A percentile compares a stretch with the other conserved stretches of the same genome.
These are phyloP conservation scores for Plantago elongata DNA, from an alignment of 257 asterid genomes.

Conservation along the genomic window DNA sequence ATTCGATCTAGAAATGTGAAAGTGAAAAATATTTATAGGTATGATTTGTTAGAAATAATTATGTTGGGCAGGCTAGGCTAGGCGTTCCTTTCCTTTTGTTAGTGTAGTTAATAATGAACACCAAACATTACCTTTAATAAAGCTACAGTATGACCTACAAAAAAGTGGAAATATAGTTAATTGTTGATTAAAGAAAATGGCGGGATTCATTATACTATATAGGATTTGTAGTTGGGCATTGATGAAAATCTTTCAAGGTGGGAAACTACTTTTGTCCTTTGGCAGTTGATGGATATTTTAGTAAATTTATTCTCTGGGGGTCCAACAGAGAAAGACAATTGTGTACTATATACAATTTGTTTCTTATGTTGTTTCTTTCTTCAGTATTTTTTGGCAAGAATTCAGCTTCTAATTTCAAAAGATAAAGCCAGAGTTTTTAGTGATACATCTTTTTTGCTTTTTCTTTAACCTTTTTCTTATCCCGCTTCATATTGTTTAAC, in stretches of 20 bases:
- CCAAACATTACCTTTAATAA: slow-evolving; percentile 21
- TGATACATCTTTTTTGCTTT: slow-evolving; percentile 11
- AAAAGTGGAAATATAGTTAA: slow-evolving; percentile 21
- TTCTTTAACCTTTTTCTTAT: not conserved
- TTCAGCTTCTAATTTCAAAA: slow-evolving; percentile 14
- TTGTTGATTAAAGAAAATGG: slow-evolving; percentile 3
- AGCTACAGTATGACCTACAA: slow-evolving; percentile 14
- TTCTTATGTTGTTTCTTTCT: not conserved
- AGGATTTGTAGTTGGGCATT: not conserved
- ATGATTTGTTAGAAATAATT: not conserved
- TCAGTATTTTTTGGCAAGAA: not conserved
- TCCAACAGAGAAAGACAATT: slow-evolving; percentile 1
- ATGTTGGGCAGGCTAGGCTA: no score
- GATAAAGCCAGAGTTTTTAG: slow-evolving; percentile 13
- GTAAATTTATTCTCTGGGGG: not conserved
- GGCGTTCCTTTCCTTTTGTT: slow-evolving; percentile 18
- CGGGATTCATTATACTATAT: not conserved
- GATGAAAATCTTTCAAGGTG: not conserved
- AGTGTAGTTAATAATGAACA: slow-evolving; percentile 28
- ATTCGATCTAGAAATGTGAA: not conserved
- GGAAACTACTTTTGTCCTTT: slow-evolving; percentile 11
- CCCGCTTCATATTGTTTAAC: not conserved
- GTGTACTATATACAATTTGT: not conserved
- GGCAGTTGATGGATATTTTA: not conserved
- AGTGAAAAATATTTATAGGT: not conserved